Percentiles rank a stretch among this genome's conserved stretches.
Conservation (phyloP, 2,329 filamentous ascomycete genomes). For the Aspergillus spinulosporus region DNA sequence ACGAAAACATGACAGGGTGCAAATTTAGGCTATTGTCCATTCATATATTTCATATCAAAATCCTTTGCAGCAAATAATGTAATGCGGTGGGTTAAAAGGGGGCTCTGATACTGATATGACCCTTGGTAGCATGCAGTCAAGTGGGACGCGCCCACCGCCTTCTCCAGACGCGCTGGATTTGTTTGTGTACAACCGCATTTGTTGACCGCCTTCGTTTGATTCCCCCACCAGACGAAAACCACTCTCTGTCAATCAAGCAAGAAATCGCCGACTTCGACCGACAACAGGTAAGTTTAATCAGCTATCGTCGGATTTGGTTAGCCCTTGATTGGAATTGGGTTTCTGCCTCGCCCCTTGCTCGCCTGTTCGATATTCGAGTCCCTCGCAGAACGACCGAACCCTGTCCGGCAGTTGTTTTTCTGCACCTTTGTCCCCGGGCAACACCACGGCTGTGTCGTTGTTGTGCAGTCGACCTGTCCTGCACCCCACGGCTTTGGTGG, state of each 20-base stretch:
- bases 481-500: slow-evolving; percentile 19
- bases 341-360: slow-evolving; percentile 3
- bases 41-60: no score
- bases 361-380: background rate
- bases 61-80: no score
- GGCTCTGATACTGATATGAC: no score
- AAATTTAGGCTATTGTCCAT: no score
- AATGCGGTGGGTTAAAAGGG: no score
- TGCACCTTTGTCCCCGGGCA: slow-evolving; percentile 24
- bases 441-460: slow-evolving; percentile 16
- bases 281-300: slow-evolving; percentile 15
- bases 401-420: slow-evolving; percentile 15
- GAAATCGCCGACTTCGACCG: slow-evolving; percentile 11
- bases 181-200: slow-evolving; percentile 35
- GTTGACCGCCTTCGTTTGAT: slow-evolving; percentile 47
- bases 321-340: slow-evolving; percentile 11
- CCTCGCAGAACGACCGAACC: slow-evolving; percentile 17
- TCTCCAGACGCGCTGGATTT: slow-evolving; percentile 32
- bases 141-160: slow-evolving; percentile 18
- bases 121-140: background rate
- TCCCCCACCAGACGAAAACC: slow-evolving; percentile 41
- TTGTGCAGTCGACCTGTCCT: slow-evolving; percentile 15
- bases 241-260: slow-evolving; percentile 51
- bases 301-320: slow-evolving; percentile 3
- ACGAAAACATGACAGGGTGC: no score